A percentile compares a stretch with the other conserved stretches of the same genome.
Evolutionary conservation across 2,329 filamentous ascomycete species (phyloP).

Genomic region (Trichoderma arundinaceum): DNA sequence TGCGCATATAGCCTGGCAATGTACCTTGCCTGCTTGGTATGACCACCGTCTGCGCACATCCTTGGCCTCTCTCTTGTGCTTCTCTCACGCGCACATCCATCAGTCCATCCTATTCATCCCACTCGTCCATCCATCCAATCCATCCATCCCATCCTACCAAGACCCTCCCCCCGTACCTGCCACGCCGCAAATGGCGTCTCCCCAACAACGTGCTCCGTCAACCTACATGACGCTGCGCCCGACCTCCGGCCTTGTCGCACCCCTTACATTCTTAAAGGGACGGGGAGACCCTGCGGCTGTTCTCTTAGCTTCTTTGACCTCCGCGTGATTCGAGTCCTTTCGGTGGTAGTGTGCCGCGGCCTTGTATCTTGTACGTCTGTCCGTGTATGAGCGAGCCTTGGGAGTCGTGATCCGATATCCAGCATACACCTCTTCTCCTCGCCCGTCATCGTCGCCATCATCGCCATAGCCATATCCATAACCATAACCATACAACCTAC

Average conservation of each 20-base stretch:
- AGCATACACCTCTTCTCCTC: slow-evolving; percentile 12
- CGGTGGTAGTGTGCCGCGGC: slow-evolving; percentile 19
- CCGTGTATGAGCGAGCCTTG: slow-evolving; percentile 12
- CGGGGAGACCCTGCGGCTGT: slow-evolving; percentile 31
- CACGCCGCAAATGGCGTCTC: slow-evolving; percentile 32
- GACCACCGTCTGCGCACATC: slow-evolving; percentile 28
- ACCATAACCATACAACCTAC: too few relatives aligned
- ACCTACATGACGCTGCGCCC: slow-evolving; percentile 31
- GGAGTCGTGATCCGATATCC: slow-evolving; percentile 27
- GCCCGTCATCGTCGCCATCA: neutral
- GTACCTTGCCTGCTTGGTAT: slow-evolving; percentile 28
- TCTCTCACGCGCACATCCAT: slow-evolving; percentile 26
- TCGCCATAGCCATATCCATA: neutral
- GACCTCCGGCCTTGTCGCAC: slow-evolving; percentile 31
- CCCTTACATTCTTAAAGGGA: slow-evolving; percentile 31
- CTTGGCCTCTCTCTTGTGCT: slow-evolving; percentile 15
- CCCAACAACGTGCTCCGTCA: slow-evolving; percentile 34
- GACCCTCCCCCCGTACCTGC: slow-evolving; percentile 22
- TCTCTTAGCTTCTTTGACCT: slow-evolving; percentile 22
- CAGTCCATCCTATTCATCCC: slow-evolving; percentile 26
- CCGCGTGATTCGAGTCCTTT: slow-evolving; percentile 30
- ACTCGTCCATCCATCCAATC: slow-evolving; percentile 14
- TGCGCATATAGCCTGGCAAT: slow-evolving; percentile 7
- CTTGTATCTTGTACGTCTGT: neutral
- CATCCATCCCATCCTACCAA: slow-evolving; percentile 16